Conservation (phyloP, 257 asterid species). For the Nicotiana tomentosiformis region DNA sequence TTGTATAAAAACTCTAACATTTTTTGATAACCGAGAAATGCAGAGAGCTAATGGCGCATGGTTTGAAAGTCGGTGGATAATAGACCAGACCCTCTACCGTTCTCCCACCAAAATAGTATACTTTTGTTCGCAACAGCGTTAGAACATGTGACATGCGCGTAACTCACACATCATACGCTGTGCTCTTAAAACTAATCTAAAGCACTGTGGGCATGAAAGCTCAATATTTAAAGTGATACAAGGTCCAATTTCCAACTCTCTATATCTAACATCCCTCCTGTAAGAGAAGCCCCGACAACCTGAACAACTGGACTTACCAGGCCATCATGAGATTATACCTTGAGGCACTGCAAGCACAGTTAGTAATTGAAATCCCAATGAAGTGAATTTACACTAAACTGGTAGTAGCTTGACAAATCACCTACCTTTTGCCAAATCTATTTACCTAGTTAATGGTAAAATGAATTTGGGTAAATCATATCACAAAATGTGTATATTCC, state of each 20-base stretch:
- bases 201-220: not conserved
- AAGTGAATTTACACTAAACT: not conserved
- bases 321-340: not conserved
- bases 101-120: not conserved
- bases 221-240: not conserved
- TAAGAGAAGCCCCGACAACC: not conserved
- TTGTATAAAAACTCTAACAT: not conserved
- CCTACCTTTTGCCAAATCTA: not conserved
- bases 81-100: not conserved
- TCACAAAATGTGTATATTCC: not conserved
- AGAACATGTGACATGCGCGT: not conserved
- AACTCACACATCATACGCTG: not conserved
- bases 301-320: not conserved
- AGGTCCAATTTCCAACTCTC: not conserved
- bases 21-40: not conserved
- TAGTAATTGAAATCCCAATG: not conserved
- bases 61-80: not conserved
- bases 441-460: not conserved
- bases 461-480: not conserved
- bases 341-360: not conserved
- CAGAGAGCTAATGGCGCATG: not conserved
- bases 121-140: not conserved
- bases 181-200: not conserved
- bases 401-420: not conserved
- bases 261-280: not conserved